Evolutionary conservation across 352 stramenopile genomes (phyloP), one percentile per base, ranked within the genome.

Genomic region (Pythium volutum): DNA sequence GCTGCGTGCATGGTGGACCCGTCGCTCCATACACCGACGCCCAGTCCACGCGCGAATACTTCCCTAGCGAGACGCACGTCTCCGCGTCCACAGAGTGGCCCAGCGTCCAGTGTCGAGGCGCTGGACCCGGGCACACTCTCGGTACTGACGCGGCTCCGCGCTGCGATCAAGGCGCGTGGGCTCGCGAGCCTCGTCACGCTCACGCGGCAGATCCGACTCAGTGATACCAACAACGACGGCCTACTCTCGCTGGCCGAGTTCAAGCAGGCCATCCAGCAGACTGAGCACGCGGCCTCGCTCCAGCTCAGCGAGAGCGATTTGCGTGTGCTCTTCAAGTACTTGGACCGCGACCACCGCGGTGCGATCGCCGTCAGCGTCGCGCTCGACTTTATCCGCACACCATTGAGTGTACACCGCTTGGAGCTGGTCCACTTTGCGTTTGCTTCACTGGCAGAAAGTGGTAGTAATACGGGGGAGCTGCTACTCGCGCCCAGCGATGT

Each of bases 401-500:
- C 82, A 6, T 83, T 98, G 71, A 91, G 77, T 55, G 36, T 76
- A 23, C 69, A 75, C 0, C 79, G 92, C n/a, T 42, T 84, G 43
- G 56, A 75, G 51, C 71, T 97, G 10, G 81, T 96, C 7, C 79
- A 75, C 9, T 63, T 75, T 2, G 92, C 91, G 20, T 98, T 97
- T 48, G 46, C 55, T 16, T 23, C 45, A 29, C 53, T 71, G 7
- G 2, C 20, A 1, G 49, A 56, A 3, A 20, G 23, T 6, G 26
- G 18, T 2, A 31, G 34, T 11, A 59, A n/a, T n/a, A n/a, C n/a
- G n/a, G n/a, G 70, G 4, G 31, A 36, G 31, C 5, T 36, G 31
- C 33, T 73, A 11, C 67, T 95, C 23, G 78, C 86, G 27, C 70
- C 82, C 6, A 79, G 72, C 23, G 84, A 93, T 15, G 67, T 95